Percentiles rank a stretch among this genome's conserved stretches.
Evolutionary conservation across 345 rosid genomes (phyloP).

Genomic region (Eucalyptus sp.): DNA sequence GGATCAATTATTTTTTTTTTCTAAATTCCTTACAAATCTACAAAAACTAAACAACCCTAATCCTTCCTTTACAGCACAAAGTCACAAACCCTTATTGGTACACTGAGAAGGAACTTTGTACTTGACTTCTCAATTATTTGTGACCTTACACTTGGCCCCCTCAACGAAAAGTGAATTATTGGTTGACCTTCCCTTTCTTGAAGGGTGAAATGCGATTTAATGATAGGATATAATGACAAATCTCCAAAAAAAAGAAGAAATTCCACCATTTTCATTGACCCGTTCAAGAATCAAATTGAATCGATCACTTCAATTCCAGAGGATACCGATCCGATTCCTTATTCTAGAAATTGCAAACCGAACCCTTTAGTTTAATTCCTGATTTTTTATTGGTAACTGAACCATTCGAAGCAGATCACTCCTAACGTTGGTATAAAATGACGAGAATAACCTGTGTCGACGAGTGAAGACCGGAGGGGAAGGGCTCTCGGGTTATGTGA

Average conservation of each 20-base stretch:
- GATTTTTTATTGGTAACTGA: rapidly evolving
- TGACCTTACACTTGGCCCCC: neutral
- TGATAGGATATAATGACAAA: neutral
- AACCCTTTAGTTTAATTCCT: neutral
- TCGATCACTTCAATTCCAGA: too few relatives aligned
- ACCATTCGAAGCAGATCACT: too few relatives aligned
- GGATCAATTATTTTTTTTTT: rapidly evolving
- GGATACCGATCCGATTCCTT: rapidly evolving
- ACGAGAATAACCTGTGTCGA: neutral
- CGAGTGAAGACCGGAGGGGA: neutral
- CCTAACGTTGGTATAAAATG: too few relatives aligned
- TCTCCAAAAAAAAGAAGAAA: too few relatives aligned
- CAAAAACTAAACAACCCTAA: neutral
- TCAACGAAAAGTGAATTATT: neutral
- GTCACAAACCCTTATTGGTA: neutral
- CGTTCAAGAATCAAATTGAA: rapidly evolving
- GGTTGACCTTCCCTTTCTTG: neutral
- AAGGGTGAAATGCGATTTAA: neutral
- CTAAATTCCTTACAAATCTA: neutral
- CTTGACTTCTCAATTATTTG: neutral
- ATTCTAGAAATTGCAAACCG: too few relatives aligned
- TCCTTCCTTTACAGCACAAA: neutral
- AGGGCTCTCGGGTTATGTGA: neutral
- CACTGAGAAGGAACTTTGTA: neutral
- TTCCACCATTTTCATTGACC: rapidly evolving